phyloP scores from a whole-genome alignment of 2,329 filamentous ascomycete genomes.

The Orbilia brochopaga region DNA sequence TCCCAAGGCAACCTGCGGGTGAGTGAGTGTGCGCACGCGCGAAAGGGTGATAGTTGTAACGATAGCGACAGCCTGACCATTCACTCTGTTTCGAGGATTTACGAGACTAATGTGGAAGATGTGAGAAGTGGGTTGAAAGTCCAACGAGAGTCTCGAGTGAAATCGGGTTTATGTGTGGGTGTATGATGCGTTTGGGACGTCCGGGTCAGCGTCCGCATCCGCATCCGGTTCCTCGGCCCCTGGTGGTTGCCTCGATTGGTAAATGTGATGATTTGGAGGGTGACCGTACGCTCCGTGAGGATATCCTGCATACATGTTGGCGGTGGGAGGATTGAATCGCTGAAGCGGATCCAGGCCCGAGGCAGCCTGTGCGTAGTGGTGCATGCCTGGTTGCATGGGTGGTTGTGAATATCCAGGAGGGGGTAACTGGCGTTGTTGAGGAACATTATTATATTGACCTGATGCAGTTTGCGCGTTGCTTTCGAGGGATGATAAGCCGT shows the following conservation, averaged over 20 bases:
- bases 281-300: constrained; percentile 42
- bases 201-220: constrained; percentile 54
- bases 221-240: constrained; percentile 54
- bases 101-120: not conserved
- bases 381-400: constrained; percentile 64
- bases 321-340: constrained; percentile 38
- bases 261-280: constrained; percentile 37
- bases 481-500: constrained; percentile 65
- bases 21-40: not conserved
- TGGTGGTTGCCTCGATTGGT: constrained; percentile 51
- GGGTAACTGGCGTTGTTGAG: constrained; percentile 70
- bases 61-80: not conserved
- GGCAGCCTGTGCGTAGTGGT: constrained; percentile 70
- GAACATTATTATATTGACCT: constrained; percentile 62
- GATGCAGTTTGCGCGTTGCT: constrained; percentile 62
- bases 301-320: constrained; percentile 41
- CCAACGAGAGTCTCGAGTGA: no score
- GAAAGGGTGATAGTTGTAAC: not conserved
- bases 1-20: constrained; percentile 10
- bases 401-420: constrained; percentile 74
- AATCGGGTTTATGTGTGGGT: constrained; percentile 42
- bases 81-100: not conserved
- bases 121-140: not conserved
- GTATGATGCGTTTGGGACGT: constrained; percentile 54
- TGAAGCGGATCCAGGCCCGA: constrained; percentile 54